phyloP scores from a whole-genome alignment of 2,329 filamentous ascomycete genomes.

The Drechslerella coelobrocha region DNA sequence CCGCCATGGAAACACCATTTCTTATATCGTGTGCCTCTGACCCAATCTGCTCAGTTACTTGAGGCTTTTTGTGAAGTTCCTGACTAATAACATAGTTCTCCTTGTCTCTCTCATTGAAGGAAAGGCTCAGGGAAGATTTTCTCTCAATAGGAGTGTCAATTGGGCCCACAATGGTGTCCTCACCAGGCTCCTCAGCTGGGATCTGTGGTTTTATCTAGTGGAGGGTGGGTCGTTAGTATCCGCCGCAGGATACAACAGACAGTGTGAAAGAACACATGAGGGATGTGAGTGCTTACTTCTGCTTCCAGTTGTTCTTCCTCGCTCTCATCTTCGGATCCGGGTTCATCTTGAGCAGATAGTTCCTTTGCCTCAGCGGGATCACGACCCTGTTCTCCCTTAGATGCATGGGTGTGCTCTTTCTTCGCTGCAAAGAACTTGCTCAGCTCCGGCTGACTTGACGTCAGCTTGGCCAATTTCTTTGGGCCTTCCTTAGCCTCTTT shows the following conservation, averaged over 20 bases:
- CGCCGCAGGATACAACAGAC: too few relatives aligned
- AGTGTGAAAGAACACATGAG: too few relatives aligned
- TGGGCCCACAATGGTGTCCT: background rate
- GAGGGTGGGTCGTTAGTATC: background rate
- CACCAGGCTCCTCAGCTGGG: slow-evolving; percentile 1
- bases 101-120: background rate
- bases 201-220: slow-evolving; percentile 5
- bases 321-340: background rate
- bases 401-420: slow-evolving; percentile 18
- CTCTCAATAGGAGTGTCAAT: background rate
- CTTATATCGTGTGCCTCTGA: too few relatives aligned
- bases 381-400: slow-evolving; percentile 13
- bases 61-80: background rate
- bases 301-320: background rate
- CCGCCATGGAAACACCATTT: too few relatives aligned
- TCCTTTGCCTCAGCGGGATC: slow-evolving; percentile 1
- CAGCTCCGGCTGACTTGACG: slow-evolving; percentile 44
- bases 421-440: slow-evolving; percentile 41
- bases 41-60: background rate
- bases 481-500: slow-evolving; percentile 49
- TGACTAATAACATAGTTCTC: background rate
- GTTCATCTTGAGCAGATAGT: background rate
- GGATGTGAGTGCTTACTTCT: background rate
- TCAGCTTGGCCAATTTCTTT: slow-evolving; percentile 37
- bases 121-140: background rate